A percentile compares a stretch with the other conserved stretches of the same genome.
These are phyloP conservation scores for Trichoderma virens DNA, from an alignment of 495 filamentous ascomycete species.

Conservation along the genomic window DNA sequence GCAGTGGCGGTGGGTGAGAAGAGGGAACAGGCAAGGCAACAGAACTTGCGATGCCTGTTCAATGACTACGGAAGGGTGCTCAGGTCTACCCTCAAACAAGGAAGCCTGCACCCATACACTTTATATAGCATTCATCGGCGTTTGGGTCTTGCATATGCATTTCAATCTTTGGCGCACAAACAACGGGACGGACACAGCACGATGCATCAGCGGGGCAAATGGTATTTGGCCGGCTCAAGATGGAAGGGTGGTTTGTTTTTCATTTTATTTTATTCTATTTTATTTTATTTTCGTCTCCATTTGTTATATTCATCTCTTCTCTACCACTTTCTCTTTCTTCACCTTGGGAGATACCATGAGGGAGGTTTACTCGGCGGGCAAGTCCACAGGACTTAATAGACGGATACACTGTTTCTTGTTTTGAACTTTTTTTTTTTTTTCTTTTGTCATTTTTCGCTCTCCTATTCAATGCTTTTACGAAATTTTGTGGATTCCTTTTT, in stretches of 20 bases:
- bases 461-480: no score
- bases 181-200: not conserved
- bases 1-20: not conserved
- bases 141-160: not conserved
- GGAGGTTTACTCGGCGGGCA: not conserved
- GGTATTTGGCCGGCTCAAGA: not conserved
- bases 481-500: no score
- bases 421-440: not conserved
- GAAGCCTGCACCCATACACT: not conserved
- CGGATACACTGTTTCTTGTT: not conserved
- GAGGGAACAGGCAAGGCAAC: not conserved
- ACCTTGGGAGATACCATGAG: not conserved
- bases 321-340: not conserved
- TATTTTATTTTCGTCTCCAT: no score
- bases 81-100: not conserved
- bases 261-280: no score
- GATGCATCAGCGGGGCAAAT: slow-evolving; percentile 1
- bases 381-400: not conserved
- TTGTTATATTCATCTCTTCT: not conserved
- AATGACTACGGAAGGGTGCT: not conserved
- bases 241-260: not conserved
- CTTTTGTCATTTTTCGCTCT: not conserved
- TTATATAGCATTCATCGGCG: not conserved
- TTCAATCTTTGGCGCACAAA: not conserved
- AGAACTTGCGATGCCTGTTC: not conserved